Percentiles rank a stretch among this genome's conserved stretches.
phyloP scores from a whole-genome alignment of 2,329 filamentous ascomycete genomes.

The Exophiala calicioides region DNA sequence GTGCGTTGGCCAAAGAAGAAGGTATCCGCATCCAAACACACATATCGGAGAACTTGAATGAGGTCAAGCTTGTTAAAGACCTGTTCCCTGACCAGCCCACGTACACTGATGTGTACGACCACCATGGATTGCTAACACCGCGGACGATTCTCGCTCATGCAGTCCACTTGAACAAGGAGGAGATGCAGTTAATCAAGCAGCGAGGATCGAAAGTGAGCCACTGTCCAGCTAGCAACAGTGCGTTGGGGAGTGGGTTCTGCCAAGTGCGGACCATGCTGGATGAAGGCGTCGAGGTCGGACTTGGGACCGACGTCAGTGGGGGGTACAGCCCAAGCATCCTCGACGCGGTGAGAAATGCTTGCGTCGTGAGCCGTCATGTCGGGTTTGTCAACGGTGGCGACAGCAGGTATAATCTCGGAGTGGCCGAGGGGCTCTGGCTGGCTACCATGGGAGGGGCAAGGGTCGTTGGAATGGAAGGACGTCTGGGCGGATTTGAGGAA shows the following conservation, averaged over 20 bases:
- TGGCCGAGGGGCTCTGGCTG: conserved; percentile 83
- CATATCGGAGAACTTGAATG: conserved; percentile 77
- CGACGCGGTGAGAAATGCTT: conserved; percentile 78
- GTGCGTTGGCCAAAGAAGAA: conserved; percentile 61
- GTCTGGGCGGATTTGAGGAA: conserved; percentile 77
- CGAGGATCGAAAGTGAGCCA: conserved; percentile 72
- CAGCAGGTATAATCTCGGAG: conserved; percentile 43
- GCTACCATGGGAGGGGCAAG: conserved; percentile 84
- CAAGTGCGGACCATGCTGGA: conserved; percentile 74
- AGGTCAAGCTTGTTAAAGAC: conserved; percentile 68
- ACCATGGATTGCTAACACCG: conserved; percentile 65
- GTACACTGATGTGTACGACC: conserved; percentile 81
- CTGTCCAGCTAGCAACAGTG: conserved; percentile 84
- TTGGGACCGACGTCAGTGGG: conserved; percentile 89
- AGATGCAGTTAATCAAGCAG: conserved; percentile 64
- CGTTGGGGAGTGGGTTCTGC: conserved; percentile 76
- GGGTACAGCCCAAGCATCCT: conserved; percentile 82
- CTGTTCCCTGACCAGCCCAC: conserved; percentile 65
- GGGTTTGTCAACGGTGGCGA: conserved; percentile 49
- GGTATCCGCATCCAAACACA: conserved; percentile 76
- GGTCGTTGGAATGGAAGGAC: conserved; percentile 71
- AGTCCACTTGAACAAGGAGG: conserved; percentile 69
- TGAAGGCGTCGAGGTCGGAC: conserved; percentile 72
- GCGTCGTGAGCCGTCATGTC: conserved; percentile 72
- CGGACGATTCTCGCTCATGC: conserved; percentile 84